Base-by-base conservation (phyloP, 805 yeast genomes). In the Candida andamanensis region DNA sequence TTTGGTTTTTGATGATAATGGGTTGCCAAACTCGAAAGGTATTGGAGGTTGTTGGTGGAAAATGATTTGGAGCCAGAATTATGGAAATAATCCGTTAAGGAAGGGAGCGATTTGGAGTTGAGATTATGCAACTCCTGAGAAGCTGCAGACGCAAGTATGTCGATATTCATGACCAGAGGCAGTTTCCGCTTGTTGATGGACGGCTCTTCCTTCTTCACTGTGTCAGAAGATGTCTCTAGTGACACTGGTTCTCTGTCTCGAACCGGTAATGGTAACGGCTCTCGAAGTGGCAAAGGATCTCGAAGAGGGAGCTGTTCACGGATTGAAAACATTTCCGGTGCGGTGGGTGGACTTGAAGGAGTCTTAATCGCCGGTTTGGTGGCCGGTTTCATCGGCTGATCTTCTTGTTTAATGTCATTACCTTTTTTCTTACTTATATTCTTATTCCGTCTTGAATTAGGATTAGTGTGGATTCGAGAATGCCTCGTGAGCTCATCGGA, bases 401-500 rank as follows among this genome's bases (percentile, higher is more conserved):
- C 22, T 19, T 11, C 22, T 8, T 8, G 10, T 19, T 8, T 19
- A 19, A 19, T 19, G 15, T 20, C 33, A 18, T n/a, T 12, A 13
- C 21, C 28, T 10, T 24, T 17, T n/a, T 26, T 36, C 28, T 49
- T 52, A 21, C 26, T 39, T 28, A 52, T 37, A 29, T 60, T 69
- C 52, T 77, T 73, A 47, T 81, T 77, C 52, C 80, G 70, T 35
- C 79, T 50, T 18, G 82, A 74, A 33, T 76, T 75, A 12, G 86
- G 84, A 44, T 80, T 80, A 15, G 78, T 75, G 52, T 82, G 89
- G 36, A 80, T 81, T 38, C 87, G 64, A 29, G 74, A 63, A 52
- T 81, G 90, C 50, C 90, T 68, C 10, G 86, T 81, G 32, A 81
- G 60, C 50, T 81, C 90, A 53, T 81, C 90, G 18, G 80, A 74